Percentiles rank a stretch among this genome's conserved stretches.
phyloP scores from a whole-genome alignment of 148 eudicot genomes.

The Agrostemma githago region DNA sequence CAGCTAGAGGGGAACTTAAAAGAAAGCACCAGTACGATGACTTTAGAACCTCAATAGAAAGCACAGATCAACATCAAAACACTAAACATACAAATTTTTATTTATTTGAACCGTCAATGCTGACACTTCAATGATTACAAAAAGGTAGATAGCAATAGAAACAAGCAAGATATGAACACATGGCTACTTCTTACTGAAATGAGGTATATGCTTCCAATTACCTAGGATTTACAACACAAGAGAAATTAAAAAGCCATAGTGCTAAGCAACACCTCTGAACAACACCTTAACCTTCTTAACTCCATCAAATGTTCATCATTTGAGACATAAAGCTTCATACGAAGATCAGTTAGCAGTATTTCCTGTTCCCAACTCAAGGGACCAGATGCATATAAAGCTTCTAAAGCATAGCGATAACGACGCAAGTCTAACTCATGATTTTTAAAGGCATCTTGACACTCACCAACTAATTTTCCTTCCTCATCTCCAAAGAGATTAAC shows the following conservation, averaged over 20 bases:
- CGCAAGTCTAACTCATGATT: slow-evolving; percentile 42
- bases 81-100: not conserved
- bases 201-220: not conserved
- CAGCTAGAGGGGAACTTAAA: not conserved
- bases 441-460: slow-evolving; percentile 30
- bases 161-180: not conserved
- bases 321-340: slow-evolving; percentile 47
- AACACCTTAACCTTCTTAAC: slow-evolving; percentile 37
- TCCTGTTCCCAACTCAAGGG: slow-evolving; percentile 70
- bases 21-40: not conserved
- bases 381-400: slow-evolving; percentile 50
- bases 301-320: slow-evolving; percentile 60
- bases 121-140: not conserved
- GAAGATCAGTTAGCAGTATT: slow-evolving; percentile 49
- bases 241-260: not conserved
- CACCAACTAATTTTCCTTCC: slow-evolving; percentile 26
- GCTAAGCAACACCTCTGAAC: slow-evolving; percentile 21
- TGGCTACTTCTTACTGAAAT: slow-evolving; percentile 8
- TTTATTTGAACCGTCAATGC: not conserved
- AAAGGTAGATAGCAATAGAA: not conserved
- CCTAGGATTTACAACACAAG: not conserved
- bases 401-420: slow-evolving; percentile 46
- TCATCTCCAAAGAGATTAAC: slow-evolving; percentile 22
- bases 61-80: not conserved
- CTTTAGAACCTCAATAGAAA: not conserved